Conservation (phyloP, 768 basidiomycete genomes). For the Holtermanniella nyarrowii region DNA sequence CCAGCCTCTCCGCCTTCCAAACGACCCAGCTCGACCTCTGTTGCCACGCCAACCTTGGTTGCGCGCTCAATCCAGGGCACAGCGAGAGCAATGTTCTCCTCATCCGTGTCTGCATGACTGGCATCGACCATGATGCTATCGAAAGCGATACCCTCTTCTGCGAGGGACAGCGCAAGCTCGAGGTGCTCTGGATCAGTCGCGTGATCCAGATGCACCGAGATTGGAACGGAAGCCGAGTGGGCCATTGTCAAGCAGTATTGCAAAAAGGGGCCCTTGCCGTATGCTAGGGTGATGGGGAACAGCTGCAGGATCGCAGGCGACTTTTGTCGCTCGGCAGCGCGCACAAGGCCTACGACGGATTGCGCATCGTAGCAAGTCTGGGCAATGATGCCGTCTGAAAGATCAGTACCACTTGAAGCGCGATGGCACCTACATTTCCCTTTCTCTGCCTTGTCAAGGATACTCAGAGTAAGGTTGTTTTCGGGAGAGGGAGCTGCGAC, state of each 20-base stretch:
- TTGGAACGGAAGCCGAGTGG: slow-evolving; percentile 40
- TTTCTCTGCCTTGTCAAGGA: slow-evolving; percentile 36
- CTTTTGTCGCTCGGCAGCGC: slow-evolving; percentile 37
- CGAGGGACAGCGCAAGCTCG: slow-evolving; percentile 37
- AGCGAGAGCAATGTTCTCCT: slow-evolving; percentile 37
- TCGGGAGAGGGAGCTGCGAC: slow-evolving; percentile 6
- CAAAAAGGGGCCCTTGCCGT: slow-evolving; percentile 33
- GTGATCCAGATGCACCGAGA: slow-evolving; percentile 41
- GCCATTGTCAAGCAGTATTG: slow-evolving; percentile 37
- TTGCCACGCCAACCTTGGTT: slow-evolving; percentile 34
- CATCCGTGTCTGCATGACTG: slow-evolving; percentile 38
- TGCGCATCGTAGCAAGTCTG: slow-evolving; percentile 36
- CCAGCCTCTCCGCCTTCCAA: slow-evolving; percentile 39
- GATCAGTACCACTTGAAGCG: neutral
- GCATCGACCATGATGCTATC: slow-evolving; percentile 43
- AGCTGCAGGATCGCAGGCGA: slow-evolving; percentile 41
- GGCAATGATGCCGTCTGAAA: slow-evolving; percentile 32
- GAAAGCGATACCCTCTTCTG: slow-evolving; percentile 40
- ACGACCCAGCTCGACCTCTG: slow-evolving; percentile 42
- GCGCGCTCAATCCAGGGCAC: slow-evolving; percentile 39
- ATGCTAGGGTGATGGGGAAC: slow-evolving; percentile 36
- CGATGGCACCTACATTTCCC: slow-evolving; percentile 25
- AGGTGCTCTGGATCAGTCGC: slow-evolving; percentile 40
- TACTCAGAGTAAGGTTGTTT: slow-evolving; percentile 37
- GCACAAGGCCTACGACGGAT: slow-evolving; percentile 35